Evolutionary conservation across 2,329 filamentous ascomycete genomes (phyloP), one percentile per base, ranked within the genome.

Genomic region (Penicillium sp.): DNA sequence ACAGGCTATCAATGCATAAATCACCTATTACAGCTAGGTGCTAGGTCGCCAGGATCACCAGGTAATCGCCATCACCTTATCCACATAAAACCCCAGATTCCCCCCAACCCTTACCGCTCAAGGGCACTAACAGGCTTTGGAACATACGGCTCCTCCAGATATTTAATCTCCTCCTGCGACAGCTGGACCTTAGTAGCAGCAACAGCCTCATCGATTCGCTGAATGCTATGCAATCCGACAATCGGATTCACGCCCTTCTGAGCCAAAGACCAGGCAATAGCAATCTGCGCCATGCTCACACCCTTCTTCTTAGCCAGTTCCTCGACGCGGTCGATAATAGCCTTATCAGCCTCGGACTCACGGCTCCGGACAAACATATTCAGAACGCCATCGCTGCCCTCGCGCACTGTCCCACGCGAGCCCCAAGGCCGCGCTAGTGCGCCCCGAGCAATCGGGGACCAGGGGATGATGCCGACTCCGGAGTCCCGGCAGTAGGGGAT

Each of bases 211-310:
- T 84, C 79, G 37, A 87, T 77, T n/a, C 83, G 72, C 49, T 75
- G 72, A 29, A 77, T 71, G 45, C 74, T 84, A 54, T 75, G 79
- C 56, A 87, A 72, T 0, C 84, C 83, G 45, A 85, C 71, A 50
- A 87, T 86, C 1, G 82, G 82, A 56, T 75, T 80, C 19, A 75
- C 67, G 5, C 77, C 75, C 37, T 76, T 72, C 54, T 74, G 72
- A 54, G 76, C 73, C 55, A 80, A 70, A 49, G 78, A 76, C 84
- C 84, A 88, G 2, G 82, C 82, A 46, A 84, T 74, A 1, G 81
- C 77, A 16, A 88, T 78, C 48, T 84, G 78, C 37, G 80, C 79
- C 78, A 87, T 87, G 55, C 75, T 80, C 63, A 79, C 74, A 0
- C 73, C 76, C 57, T 77, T 76, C 67, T 81, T 80, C 54, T 75